Percentiles rank a stretch among this genome's conserved stretches.
Conservation (phyloP, 192 early-diverging fungal species). For the Backusella westeae region DNA sequence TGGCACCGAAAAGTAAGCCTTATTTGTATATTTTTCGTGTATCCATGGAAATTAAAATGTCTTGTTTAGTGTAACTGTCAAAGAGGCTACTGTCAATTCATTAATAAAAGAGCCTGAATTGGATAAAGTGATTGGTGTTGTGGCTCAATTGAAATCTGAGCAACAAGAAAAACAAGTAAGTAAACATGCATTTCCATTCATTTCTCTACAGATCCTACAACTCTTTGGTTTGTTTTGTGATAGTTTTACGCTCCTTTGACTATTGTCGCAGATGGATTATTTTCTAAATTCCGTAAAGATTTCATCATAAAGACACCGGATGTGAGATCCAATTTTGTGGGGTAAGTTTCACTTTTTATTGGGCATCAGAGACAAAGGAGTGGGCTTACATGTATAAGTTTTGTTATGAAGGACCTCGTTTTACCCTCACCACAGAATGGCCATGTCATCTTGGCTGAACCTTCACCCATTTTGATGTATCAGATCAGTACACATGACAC, state of each 20-base stretch:
- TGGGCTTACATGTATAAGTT: slow-evolving; percentile 31
- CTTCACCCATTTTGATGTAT: slow-evolving; percentile 88
- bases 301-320: slow-evolving; percentile 50
- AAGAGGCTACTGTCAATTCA: slow-evolving; percentile 75
- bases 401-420: slow-evolving; percentile 65
- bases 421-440: slow-evolving; percentile 87
- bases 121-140: slow-evolving; percentile 56
- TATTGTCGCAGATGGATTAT: slow-evolving; percentile 91
- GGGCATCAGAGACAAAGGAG: no score
- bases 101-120: slow-evolving; percentile 52
- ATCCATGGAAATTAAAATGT: background rate
- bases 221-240: background rate
- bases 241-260: slow-evolving; percentile 74
- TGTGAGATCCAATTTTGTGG: slow-evolving; percentile 31
- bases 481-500: slow-evolving; percentile 88
- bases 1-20: slow-evolving; percentile 50
- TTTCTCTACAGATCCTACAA: background rate
- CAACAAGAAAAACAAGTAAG: slow-evolving; percentile 15
- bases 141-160: slow-evolving; percentile 7
- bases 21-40: background rate
- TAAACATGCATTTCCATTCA: background rate
- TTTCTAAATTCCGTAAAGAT: slow-evolving; percentile 90
- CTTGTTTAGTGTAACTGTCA: slow-evolving; percentile 60
- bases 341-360: slow-evolving; percentile 9
- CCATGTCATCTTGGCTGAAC: slow-evolving; percentile 85